These are phyloP conservation scores for Diaporthe batatas DNA, from an alignment of 2,329 filamentous ascomycete species.

Conservation along the genomic window DNA sequence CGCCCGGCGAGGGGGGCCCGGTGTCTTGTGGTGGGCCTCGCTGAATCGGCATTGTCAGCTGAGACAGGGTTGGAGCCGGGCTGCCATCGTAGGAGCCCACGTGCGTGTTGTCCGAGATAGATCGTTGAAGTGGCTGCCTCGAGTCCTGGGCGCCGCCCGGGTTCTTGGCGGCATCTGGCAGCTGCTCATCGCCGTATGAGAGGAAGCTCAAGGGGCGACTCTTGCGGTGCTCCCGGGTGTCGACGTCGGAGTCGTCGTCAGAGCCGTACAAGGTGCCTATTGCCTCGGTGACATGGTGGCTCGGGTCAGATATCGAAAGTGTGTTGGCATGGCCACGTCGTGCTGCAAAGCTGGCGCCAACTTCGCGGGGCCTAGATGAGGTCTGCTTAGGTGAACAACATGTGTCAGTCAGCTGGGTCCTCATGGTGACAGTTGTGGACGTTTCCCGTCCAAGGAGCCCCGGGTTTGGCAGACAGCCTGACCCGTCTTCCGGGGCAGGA, in stretches of 20 bases:
- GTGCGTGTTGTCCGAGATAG: slow-evolving; percentile 59
- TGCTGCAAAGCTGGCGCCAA: slow-evolving; percentile 68
- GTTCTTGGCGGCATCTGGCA: slow-evolving; percentile 53
- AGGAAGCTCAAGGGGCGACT: slow-evolving; percentile 82
- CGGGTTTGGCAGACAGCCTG: background rate
- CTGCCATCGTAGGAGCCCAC: slow-evolving; percentile 45
- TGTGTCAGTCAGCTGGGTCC: slow-evolving; percentile 40
- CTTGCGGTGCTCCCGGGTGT: slow-evolving; percentile 59
- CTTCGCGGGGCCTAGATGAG: slow-evolving; percentile 70
- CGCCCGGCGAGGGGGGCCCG: slow-evolving; percentile 48
- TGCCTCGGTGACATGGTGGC: slow-evolving; percentile 93
- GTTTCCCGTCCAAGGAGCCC: background rate
- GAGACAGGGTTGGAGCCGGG: slow-evolving; percentile 49
- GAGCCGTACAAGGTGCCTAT: slow-evolving; percentile 93
- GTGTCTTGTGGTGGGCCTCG: slow-evolving; percentile 58
- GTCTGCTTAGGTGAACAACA: slow-evolving; percentile 56
- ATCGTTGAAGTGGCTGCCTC: slow-evolving; percentile 58
- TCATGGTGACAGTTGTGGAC: background rate
- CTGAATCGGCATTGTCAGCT: slow-evolving; percentile 58
- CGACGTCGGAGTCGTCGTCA: slow-evolving; percentile 69
- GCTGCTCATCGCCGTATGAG: slow-evolving; percentile 66
- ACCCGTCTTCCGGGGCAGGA: background rate
- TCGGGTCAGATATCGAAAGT: slow-evolving; percentile 84
- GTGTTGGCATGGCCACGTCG: slow-evolving; percentile 71
- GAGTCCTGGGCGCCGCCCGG: slow-evolving; percentile 49